These are phyloP conservation scores for Centella asiatica DNA, from an alignment of 129 eudicot genomes.

Conservation along the genomic window DNA sequence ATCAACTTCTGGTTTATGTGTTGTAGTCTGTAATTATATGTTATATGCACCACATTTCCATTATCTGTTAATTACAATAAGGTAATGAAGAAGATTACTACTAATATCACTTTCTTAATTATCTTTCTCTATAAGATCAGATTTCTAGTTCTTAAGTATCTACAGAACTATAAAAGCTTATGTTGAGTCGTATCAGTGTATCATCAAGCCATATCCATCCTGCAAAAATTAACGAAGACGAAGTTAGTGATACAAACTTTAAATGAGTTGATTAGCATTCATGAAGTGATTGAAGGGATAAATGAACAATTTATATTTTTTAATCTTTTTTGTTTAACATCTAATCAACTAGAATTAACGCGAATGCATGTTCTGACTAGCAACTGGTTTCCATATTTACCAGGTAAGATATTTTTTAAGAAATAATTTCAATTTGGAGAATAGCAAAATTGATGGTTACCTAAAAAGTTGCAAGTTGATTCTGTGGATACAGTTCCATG, in stretches of 20 bases:
- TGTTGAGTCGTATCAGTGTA: slow-evolving; percentile 11
- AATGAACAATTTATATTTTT: background rate
- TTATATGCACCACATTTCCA: slow-evolving; percentile 1
- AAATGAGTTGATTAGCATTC: background rate
- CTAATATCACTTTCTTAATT: background rate
- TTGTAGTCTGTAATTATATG: background rate
- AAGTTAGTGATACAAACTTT: slow-evolving; percentile 2
- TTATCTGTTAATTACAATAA: background rate
- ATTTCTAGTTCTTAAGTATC: background rate
- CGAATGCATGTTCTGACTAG: background rate
- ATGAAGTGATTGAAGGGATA: background rate
- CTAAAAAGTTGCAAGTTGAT: background rate
- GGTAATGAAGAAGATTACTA: background rate
- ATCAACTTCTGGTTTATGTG: background rate
- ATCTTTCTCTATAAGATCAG: slow-evolving; percentile 1
- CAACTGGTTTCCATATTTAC: background rate
- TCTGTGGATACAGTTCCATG: background rate
- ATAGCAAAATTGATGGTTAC: background rate
- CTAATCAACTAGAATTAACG: background rate
- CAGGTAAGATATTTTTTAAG: background rate
- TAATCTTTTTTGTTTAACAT: background rate
- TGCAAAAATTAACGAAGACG: slow-evolving; percentile 6
- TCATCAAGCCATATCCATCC: slow-evolving; percentile 13
- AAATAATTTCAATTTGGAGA: background rate
- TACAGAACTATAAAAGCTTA: background rate